These are phyloP conservation scores for Chaetomium globosum DNA, from an alignment of 2,329 filamentous ascomycete species.

Conservation along the genomic window DNA sequence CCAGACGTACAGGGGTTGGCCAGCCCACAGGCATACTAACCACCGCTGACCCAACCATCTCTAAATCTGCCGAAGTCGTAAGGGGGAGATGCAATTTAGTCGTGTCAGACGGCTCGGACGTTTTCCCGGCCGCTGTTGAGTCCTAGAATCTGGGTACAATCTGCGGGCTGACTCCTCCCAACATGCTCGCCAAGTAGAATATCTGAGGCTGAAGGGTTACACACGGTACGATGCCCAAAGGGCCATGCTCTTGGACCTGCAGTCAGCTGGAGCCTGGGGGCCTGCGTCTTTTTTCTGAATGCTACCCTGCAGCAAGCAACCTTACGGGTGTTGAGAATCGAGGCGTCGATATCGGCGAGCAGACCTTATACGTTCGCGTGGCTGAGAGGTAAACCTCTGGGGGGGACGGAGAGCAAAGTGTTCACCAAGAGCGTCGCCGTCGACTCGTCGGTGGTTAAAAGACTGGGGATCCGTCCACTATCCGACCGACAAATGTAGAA, in stretches of 20 bases:
- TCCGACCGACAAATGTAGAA: background rate
- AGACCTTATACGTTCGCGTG: constrained; percentile 5
- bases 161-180: background rate
- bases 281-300: background rate
- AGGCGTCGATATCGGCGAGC: constrained; percentile 3
- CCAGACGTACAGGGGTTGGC: background rate
- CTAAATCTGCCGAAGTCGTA: background rate
- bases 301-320: background rate
- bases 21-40: background rate
- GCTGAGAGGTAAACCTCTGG: background rate
- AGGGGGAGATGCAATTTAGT: background rate
- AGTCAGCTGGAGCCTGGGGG: constrained; percentile 5
- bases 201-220: constrained; percentile 10
- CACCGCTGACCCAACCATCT: background rate
- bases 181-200: background rate
- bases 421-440: background rate
- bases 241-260: background rate
- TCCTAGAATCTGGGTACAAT: background rate
- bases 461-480: background rate
- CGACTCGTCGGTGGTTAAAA: background rate
- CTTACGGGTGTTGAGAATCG: background rate
- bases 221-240: background rate
- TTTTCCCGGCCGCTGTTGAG: constrained; percentile 9
- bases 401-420: background rate
- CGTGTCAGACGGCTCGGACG: constrained; percentile 3